These are phyloP conservation scores for Oemleria cerasiformis DNA, from an alignment of 306 rosid species.

Conservation along the genomic window DNA sequence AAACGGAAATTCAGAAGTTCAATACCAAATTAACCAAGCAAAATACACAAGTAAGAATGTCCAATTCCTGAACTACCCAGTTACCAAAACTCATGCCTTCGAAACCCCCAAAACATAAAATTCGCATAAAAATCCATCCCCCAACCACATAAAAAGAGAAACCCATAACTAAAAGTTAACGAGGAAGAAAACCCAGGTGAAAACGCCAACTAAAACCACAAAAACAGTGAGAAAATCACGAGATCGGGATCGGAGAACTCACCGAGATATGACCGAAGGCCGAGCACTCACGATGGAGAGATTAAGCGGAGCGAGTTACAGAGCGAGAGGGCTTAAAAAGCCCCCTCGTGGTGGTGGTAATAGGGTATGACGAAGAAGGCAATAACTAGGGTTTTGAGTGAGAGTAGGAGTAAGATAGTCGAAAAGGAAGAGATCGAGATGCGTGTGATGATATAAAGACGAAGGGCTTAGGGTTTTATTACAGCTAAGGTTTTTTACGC, in stretches of 20 bases:
- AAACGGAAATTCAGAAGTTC: background rate
- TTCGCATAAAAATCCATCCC: background rate
- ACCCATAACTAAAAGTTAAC: background rate
- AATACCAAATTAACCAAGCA: background rate
- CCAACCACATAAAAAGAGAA: background rate
- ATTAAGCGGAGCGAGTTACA: background rate
- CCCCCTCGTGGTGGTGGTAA: constrained; percentile 17
- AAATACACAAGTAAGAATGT: background rate
- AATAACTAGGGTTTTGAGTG: constrained; percentile 5
- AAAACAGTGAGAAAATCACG: background rate
- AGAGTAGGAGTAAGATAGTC: background rate
- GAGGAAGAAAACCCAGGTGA: background rate
- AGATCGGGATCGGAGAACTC: background rate
- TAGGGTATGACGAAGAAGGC: background rate
- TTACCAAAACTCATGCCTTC: background rate
- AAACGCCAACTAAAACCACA: background rate
- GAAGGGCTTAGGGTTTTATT: constrained; percentile 33
- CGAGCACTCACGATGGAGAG: background rate
- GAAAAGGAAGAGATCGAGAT: background rate
- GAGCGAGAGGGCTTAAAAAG: constrained; percentile 40
- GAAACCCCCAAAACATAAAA: background rate
- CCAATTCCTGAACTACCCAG: background rate
- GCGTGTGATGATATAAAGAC: background rate
- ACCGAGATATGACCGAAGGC: background rate
- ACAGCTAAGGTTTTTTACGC: constrained; percentile 4